A percentile compares a stretch with the other conserved stretches of the same genome.
These are phyloP conservation scores for Euptelea pleiosperma DNA, from an alignment of 164 flowering plant genomes.

Conservation along the genomic window DNA sequence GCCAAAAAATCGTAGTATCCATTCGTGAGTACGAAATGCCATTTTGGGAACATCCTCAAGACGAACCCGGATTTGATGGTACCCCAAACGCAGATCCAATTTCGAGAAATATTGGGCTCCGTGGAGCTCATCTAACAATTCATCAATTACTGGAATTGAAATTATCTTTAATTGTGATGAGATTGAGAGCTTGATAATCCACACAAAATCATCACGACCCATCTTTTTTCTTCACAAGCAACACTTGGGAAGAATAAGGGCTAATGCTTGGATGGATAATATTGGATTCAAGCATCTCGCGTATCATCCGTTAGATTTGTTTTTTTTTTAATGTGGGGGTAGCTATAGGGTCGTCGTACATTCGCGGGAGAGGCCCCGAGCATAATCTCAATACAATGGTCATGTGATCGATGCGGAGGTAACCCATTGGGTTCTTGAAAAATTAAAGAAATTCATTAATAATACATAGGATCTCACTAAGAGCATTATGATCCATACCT, in stretches of 20 bases:
- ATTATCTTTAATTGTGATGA: neutral
- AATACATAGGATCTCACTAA: no score
- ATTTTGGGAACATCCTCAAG: neutral
- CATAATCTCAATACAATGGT: no score
- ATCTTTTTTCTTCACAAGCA: neutral
- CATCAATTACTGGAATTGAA: slow-evolving; percentile 1
- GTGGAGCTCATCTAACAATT: neutral
- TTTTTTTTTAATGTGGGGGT: no score
- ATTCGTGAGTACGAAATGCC: neutral
- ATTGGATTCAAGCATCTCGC: neutral
- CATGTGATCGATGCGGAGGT: no score
- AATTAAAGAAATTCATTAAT: no score
- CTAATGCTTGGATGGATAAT: neutral
- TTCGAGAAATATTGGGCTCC: neutral
- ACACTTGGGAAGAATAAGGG: neutral
- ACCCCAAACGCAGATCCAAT: neutral
- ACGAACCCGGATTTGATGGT: neutral
- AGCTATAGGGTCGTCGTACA: no score
- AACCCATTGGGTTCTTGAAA: no score
- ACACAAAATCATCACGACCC: neutral
- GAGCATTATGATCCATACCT: no score
- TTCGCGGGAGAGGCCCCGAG: no score
- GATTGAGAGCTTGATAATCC: neutral
- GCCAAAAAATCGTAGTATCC: neutral
- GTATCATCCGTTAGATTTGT: no score